These are phyloP conservation scores for Backusella luteola DNA, from an alignment of 192 early-diverging fungal species.

Conservation along the genomic window DNA sequence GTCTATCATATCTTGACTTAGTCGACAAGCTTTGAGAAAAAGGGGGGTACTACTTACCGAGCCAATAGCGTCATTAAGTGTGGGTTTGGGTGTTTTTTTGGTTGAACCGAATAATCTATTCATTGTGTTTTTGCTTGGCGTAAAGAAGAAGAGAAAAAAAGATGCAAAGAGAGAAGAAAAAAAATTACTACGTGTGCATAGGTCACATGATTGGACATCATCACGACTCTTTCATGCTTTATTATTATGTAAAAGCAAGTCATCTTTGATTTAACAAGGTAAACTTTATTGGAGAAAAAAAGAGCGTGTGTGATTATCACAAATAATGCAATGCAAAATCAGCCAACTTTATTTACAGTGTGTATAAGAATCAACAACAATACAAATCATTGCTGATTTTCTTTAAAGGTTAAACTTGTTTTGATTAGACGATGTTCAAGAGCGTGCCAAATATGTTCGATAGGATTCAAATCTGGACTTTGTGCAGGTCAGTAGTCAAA, in stretches of 20 bases:
- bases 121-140: conserved; percentile 42
- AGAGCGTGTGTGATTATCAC: neutral
- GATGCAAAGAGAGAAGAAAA: neutral
- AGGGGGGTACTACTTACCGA: neutral
- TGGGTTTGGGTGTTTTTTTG: conserved; percentile 85
- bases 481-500: conserved; percentile 19
- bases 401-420: too few relatives aligned
- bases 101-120: conserved; percentile 91
- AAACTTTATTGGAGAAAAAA: too few relatives aligned
- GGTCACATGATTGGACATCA: neutral
- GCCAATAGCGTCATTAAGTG: conserved; percentile 82
- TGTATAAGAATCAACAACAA: too few relatives aligned
- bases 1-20: conserved; percentile 51
- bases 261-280: too few relatives aligned
- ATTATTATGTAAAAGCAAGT: too few relatives aligned
- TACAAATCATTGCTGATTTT: too few relatives aligned
- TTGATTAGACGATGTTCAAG: neutral
- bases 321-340: neutral
- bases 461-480: conserved; percentile 18
- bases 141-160: neutral
- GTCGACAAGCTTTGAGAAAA: neutral
- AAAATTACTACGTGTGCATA: neutral
- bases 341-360: too few relatives aligned
- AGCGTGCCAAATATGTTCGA: conserved; percentile 13
- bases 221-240: too few relatives aligned